Evolutionary conservation across 495 filamentous ascomycete species (phyloP), one percentile per base, ranked within the genome.

Genomic region (Tuber melanosporum): DNA sequence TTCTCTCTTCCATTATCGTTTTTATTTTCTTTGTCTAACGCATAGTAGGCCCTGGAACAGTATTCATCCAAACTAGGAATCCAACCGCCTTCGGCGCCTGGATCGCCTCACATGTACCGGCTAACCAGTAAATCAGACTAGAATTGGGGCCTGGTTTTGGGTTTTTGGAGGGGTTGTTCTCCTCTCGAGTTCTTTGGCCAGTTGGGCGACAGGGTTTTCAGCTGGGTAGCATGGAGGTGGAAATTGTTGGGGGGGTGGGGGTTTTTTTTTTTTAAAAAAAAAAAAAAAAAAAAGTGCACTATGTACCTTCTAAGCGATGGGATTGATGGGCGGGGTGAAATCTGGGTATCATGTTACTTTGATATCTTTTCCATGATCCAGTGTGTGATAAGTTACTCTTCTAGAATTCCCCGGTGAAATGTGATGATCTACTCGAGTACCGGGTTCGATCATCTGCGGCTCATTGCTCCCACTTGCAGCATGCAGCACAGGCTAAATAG

Each of bases 41-140:
- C 45, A 39, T 39, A 39, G 12, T 71, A 83, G 87, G 95, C 0
- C 95, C 95, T 3, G 95, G 95, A 2, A 95, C 94, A 0, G 90
- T 98, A 1, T 98, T 97, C 83, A 86, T 98, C 75, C 95, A 99
- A 84, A 99, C 95, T 0, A 89, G 95, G 73, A 98, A 98, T 80
- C 87, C 94, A 72, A 84, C 83, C 26, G 87, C 87, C 0, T 92
- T 93, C 81, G 86, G 87, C 9, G 77, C 81, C 43, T 89, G 87
- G 85, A 78, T 88, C 75, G 73, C 84, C 22, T 84, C 83, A 1
- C 85, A 88, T 77, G 77, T 80, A 47, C 72, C 79, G 62, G 74
- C 69, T 66, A 77, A 73, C 76, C 79, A 81, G 78, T 81, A 81
- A 49, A 73, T 69, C 22, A 79, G 79, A 43, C n/a, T 15, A n/a